Evolutionary conservation across 768 basidiomycete genomes (phyloP).

Genomic region (Pleurotus djamor): DNA sequence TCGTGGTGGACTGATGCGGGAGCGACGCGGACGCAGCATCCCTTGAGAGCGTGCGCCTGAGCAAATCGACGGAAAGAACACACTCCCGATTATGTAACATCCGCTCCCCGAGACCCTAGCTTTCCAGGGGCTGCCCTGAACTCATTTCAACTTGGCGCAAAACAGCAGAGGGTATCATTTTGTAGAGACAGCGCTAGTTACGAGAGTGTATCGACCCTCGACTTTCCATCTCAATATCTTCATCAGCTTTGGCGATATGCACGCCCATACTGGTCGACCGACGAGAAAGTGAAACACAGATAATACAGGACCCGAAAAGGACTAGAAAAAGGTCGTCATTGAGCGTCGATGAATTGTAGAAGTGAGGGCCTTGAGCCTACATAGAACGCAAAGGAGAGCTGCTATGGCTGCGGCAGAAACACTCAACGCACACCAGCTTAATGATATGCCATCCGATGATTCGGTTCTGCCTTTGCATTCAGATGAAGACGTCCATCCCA

Average conservation of each 20-base stretch:
- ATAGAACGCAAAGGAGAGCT: not conserved
- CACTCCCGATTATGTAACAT: not conserved
- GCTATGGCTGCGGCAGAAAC: not conserved
- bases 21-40: constrained; percentile 2
- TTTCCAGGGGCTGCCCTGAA: too few species aligned
- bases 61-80: not conserved
- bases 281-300: not conserved
- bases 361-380: not conserved
- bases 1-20: constrained; percentile 2
- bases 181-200: too few species aligned
- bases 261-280: not conserved
- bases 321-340: not conserved
- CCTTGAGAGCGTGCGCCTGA: not conserved
- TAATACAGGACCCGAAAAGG: not conserved
- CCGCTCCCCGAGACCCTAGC: too few species aligned
- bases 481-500: not conserved
- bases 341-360: not conserved
- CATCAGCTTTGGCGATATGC: not conserved
- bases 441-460: not conserved
- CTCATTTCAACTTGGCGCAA: too few species aligned
- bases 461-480: not conserved
- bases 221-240: not conserved
- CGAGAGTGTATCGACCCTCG: not conserved
- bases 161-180: too few species aligned
- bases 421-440: not conserved